These are phyloP conservation scores for Metschnikowia borealis DNA, from an alignment of 805 yeast species.

Conservation along the genomic window DNA sequence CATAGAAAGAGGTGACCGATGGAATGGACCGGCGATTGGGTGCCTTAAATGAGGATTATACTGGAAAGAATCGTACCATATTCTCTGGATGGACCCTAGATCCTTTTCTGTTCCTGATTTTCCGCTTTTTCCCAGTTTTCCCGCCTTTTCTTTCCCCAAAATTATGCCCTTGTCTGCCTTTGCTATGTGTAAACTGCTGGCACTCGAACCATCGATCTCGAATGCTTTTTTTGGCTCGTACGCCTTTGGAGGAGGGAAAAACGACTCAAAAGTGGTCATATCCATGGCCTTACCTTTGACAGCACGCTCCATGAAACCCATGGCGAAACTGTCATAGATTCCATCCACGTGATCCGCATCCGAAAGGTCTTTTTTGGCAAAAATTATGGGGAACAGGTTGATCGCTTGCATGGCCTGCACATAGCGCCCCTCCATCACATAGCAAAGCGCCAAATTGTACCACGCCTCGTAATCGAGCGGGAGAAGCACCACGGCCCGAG, in stretches of 20 bases:
- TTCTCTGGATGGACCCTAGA: conserved; percentile 26
- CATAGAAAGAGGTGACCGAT: conserved; percentile 33
- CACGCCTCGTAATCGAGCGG: conserved; percentile 77
- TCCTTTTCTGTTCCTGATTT: conserved; percentile 7
- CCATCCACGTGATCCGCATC: conserved; percentile 11
- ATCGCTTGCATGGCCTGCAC: conserved; percentile 60
- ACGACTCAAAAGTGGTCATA: conserved; percentile 13
- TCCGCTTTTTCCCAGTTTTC: neutral
- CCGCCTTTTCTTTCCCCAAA: neutral
- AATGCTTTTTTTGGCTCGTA: neutral
- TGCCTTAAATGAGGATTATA: conserved; percentile 31
- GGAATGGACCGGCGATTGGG: conserved; percentile 35
- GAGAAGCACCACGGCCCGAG: conserved; percentile 57
- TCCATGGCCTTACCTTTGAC: conserved; percentile 7
- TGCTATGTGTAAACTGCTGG: neutral
- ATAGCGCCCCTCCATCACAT: conserved; percentile 53
- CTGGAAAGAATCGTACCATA: conserved; percentile 32
- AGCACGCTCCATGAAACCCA: conserved; percentile 8
- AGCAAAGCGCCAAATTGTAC: conserved; percentile 59
- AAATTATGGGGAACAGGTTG: conserved; percentile 67
- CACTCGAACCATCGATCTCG: neutral
- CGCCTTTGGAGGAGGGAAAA: conserved; percentile 13
- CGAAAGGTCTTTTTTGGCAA: conserved; percentile 2
- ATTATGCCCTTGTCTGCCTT: neutral
- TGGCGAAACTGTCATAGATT: conserved; percentile 10